phyloP scores from a whole-genome alignment of 139 green algal species.

The Medakamo hakoo region DNA sequence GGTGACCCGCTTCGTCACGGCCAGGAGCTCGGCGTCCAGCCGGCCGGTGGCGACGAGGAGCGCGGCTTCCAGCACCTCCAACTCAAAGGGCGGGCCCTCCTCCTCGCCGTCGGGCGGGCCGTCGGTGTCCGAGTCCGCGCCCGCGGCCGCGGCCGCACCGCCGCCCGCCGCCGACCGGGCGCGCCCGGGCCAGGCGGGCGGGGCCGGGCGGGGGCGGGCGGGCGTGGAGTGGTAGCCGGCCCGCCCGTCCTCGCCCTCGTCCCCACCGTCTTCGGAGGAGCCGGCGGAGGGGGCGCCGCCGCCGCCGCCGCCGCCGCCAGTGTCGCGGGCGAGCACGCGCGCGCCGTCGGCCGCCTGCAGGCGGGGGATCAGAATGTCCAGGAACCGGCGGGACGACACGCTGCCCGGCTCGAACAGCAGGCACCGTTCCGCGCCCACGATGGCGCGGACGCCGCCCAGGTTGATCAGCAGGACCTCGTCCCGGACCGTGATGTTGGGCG shows the following conservation, averaged over 20 bases:
- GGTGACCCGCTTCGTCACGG: conserved; percentile 39
- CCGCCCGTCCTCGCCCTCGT: too few species aligned
- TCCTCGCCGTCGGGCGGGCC: conserved; percentile 4
- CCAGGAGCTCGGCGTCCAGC: conserved; percentile 65
- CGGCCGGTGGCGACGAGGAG: conserved; percentile 69
- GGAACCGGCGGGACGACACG: conserved; percentile 44
- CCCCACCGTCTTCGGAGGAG: too few species aligned
- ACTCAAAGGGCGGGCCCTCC: conserved; percentile 63
- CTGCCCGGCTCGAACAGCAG: conserved; percentile 71
- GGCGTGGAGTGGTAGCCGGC: too few species aligned
- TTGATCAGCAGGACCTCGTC: conserved; percentile 78
- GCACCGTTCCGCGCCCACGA: conserved; percentile 63
- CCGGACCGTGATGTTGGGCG: conserved; percentile 64
- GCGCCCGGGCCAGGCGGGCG: background rate
- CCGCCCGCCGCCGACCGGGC: background rate
- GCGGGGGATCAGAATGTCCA: conserved; percentile 52
- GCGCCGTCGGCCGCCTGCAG: conserved; percentile 18
- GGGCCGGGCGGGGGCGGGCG: too few species aligned
- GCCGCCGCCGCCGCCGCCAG: background rate
- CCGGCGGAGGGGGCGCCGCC: background rate
- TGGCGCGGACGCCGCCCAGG: conserved; percentile 41
- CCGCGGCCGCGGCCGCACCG: background rate
- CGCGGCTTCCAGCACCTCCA: conserved; percentile 77
- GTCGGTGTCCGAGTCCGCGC: background rate
- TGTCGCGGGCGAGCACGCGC: background rate